These are phyloP conservation scores for Neophaeococcomyces mojaviensis DNA, from an alignment of 2,329 filamentous ascomycete genomes.

Conservation along the genomic window DNA sequence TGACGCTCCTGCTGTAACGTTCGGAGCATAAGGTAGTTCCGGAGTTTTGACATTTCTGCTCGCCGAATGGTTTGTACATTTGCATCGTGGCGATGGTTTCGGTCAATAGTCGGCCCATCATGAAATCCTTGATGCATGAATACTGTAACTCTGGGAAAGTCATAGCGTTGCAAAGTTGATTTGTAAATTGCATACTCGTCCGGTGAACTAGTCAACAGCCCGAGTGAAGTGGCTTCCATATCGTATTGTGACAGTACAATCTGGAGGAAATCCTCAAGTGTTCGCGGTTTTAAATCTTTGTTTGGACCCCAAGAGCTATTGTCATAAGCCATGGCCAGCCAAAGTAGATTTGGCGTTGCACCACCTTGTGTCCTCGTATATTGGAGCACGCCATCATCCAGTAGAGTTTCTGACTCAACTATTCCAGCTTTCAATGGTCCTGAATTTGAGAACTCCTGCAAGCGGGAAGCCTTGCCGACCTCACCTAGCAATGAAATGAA, in stretches of 20 bases:
- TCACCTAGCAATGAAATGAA: too few relatives aligned
- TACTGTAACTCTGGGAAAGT: constrained; percentile 5
- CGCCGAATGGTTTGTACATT: constrained; percentile 3
- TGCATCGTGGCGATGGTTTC: neutral
- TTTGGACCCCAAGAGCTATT: constrained; percentile 8
- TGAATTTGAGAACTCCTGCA: too few relatives aligned
- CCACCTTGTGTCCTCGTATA: too few relatives aligned
- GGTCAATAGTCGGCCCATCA: neutral
- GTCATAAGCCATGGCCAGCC: constrained; percentile 8
- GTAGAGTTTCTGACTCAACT: too few relatives aligned
- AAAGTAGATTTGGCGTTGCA: constrained; percentile 5
- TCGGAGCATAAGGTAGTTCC: constrained; percentile 11
- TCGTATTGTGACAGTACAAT: constrained; percentile 1
- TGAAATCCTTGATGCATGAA: constrained; percentile 9
- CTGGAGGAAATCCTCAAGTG: constrained; percentile 6
- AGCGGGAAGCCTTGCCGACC: too few relatives aligned
- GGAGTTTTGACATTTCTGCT: constrained; percentile 7
- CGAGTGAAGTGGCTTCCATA: constrained; percentile 4
- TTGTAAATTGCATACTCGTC: constrained; percentile 9
- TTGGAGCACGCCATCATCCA: too few relatives aligned
- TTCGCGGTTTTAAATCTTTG: neutral
- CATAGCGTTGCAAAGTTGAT: neutral
- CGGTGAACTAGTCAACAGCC: constrained; percentile 7
- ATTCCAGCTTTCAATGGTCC: too few relatives aligned
- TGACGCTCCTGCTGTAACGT: constrained; percentile 1